These are phyloP conservation scores for Filobasidium floriforme DNA, from an alignment of 768 basidiomycete species.

Conservation along the genomic window DNA sequence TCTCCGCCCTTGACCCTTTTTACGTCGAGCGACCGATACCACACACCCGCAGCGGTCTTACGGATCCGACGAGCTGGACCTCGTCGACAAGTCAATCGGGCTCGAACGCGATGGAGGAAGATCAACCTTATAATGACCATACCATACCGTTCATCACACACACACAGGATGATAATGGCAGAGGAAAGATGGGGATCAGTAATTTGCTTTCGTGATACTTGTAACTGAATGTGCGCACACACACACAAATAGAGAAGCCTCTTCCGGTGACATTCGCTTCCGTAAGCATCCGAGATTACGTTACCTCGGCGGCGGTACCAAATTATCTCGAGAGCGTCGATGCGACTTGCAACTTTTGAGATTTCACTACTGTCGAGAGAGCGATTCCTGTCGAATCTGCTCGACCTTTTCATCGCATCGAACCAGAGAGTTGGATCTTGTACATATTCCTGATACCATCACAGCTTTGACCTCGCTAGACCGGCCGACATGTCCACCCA, in stretches of 20 bases:
- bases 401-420: too few species aligned
- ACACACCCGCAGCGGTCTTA: too few species aligned
- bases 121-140: too few species aligned
- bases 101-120: too few species aligned
- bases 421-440: too few species aligned
- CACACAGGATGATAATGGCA: neutral
- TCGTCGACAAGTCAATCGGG: too few species aligned
- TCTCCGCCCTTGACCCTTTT: too few species aligned
- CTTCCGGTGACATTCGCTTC: neutral
- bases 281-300: neutral
- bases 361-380: neutral
- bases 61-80: too few species aligned
- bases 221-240: neutral
- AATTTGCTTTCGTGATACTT: neutral
- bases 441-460: too few species aligned
- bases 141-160: too few species aligned
- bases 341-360: neutral
- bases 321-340: too few species aligned
- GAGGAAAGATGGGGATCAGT: neutral
- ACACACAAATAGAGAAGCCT: neutral
- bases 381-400: neutral
- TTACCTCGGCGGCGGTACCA: neutral
- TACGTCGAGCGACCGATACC: too few species aligned
- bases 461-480: neutral
- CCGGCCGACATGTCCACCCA: constrained; percentile 63